phyloP scores from a whole-genome alignment of 2,329 filamentous ascomycete genomes.

The Penicillium sp. region DNA sequence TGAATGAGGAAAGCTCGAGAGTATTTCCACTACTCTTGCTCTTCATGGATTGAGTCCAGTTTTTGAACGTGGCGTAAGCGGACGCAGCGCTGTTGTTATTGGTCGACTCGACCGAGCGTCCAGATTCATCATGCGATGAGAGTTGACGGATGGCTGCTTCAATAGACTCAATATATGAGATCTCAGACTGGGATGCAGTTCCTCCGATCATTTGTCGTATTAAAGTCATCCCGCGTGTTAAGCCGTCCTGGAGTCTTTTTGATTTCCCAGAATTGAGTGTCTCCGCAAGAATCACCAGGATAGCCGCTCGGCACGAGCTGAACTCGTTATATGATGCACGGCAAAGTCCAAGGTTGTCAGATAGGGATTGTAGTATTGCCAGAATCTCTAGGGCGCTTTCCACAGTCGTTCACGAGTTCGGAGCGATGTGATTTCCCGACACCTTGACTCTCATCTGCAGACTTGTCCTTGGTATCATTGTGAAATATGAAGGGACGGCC shows the following conservation, averaged over 20 bases:
- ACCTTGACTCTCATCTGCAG: neutral
- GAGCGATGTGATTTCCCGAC: slow-evolving; percentile 28
- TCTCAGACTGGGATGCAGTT: slow-evolving; percentile 52
- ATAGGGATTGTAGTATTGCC: slow-evolving; percentile 49
- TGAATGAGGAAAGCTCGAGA: slow-evolving; percentile 20
- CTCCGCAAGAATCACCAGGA: slow-evolving; percentile 48
- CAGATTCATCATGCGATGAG: slow-evolving; percentile 37
- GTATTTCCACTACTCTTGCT: slow-evolving; percentile 11
- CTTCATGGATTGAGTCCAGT: slow-evolving; percentile 36
- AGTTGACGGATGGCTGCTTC: slow-evolving; percentile 48
- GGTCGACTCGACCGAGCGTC: too few species aligned
- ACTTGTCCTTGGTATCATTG: too few species aligned
- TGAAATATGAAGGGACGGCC: slow-evolving; percentile 55
- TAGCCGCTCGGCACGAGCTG: slow-evolving; percentile 54
- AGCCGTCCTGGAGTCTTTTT: slow-evolving; percentile 41
- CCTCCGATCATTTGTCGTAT: slow-evolving; percentile 54
- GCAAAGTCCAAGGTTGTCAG: slow-evolving; percentile 52
- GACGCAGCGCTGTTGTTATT: slow-evolving; percentile 43
- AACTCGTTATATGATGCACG: slow-evolving; percentile 57
- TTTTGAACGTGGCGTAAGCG: slow-evolving; percentile 52
- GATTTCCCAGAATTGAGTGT: slow-evolving; percentile 36
- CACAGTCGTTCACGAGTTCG: slow-evolving; percentile 51
- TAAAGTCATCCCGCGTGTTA: slow-evolving; percentile 51
- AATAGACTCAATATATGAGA: slow-evolving; percentile 52
- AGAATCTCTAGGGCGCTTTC: slow-evolving; percentile 54